Evolutionary conservation across 768 basidiomycete genomes (phyloP).

Genomic region (Tricholomella constricta): DNA sequence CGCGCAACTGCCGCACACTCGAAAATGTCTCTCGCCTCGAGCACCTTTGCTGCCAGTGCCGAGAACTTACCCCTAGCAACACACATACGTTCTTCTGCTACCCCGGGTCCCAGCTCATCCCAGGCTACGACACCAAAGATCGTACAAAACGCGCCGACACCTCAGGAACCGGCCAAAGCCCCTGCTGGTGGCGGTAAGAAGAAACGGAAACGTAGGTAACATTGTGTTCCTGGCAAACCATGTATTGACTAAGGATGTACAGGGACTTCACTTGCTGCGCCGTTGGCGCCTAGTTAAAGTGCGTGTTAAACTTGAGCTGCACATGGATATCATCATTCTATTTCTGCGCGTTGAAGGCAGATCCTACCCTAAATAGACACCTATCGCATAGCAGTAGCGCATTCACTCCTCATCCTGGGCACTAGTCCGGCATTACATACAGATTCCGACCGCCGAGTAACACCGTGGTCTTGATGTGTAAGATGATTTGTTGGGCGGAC

Average conservation of each 20-base stretch:
- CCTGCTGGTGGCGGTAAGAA: conserved; percentile 60
- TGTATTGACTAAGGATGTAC: conserved; percentile 13
- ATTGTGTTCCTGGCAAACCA: background rate
- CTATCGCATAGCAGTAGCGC: background rate
- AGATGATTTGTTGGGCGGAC: background rate
- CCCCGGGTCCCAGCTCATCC: conserved; percentile 39
- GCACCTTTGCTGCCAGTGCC: conserved; percentile 31
- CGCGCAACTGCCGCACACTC: conserved; percentile 75
- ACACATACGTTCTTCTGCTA: conserved; percentile 37
- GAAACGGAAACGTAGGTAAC: conserved; percentile 73
- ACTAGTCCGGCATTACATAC: background rate
- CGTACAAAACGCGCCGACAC: conserved; percentile 30
- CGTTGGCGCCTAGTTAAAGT: conserved; percentile 30
- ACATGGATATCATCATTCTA: background rate
- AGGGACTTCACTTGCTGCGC: conserved; percentile 41
- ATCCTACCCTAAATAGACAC: background rate
- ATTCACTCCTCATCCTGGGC: background rate
- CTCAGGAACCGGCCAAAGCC: conserved; percentile 52
- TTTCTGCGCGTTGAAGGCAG: background rate
- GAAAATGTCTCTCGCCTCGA: conserved; percentile 50
- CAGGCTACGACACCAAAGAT: conserved; percentile 34
- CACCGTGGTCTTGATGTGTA: background rate
- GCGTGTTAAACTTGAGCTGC: background rate
- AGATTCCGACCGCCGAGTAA: background rate
- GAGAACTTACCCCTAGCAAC: conserved; percentile 33